Evolutionary conservation across 345 rosid species (phyloP).

Genomic region (Pistacia vera): DNA sequence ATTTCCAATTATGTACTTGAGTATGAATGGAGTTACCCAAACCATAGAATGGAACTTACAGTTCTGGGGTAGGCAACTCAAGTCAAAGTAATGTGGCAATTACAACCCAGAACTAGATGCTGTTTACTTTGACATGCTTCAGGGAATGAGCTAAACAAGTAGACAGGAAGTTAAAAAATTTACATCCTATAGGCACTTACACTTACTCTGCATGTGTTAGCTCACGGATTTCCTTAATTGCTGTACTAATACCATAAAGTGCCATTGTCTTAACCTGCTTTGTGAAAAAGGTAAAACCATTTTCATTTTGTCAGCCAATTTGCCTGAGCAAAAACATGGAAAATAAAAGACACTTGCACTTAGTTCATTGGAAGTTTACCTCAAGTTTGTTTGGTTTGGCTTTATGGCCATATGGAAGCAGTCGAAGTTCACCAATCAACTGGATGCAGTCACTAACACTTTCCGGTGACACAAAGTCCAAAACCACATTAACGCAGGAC

Average conservation of each 20-base stretch:
- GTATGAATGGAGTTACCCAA: conserved; percentile 2
- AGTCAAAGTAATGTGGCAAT: conserved; percentile 5
- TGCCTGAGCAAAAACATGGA: background rate
- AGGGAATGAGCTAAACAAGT: background rate
- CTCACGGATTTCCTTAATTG: conserved; percentile 77
- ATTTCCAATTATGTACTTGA: conserved; percentile 7
- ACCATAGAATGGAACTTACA: conserved; percentile 8
- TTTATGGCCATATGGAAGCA: conserved; percentile 69
- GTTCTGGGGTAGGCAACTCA: conserved; percentile 15
- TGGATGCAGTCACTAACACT: conserved; percentile 62
- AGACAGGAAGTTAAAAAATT: background rate
- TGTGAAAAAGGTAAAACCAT: conserved; percentile 9
- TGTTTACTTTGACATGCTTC: background rate
- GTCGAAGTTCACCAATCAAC: conserved; percentile 66
- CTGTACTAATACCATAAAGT: conserved; percentile 55
- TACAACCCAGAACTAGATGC: background rate
- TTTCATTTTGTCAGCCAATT: background rate
- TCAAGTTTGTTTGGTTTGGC: conserved; percentile 67
- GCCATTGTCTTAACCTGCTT: conserved; percentile 90
- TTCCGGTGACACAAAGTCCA: conserved; percentile 91
- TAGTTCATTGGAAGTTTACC: conserved; percentile 38
- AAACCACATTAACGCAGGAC: conserved; percentile 89
- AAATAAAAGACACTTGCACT: background rate
- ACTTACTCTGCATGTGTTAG: conserved; percentile 60
- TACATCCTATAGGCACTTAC: conserved; percentile 1